Percentiles rank a stretch among this genome's conserved stretches.
phyloP scores from a whole-genome alignment of 148 eudicot species.

The Chenopodium album region DNA sequence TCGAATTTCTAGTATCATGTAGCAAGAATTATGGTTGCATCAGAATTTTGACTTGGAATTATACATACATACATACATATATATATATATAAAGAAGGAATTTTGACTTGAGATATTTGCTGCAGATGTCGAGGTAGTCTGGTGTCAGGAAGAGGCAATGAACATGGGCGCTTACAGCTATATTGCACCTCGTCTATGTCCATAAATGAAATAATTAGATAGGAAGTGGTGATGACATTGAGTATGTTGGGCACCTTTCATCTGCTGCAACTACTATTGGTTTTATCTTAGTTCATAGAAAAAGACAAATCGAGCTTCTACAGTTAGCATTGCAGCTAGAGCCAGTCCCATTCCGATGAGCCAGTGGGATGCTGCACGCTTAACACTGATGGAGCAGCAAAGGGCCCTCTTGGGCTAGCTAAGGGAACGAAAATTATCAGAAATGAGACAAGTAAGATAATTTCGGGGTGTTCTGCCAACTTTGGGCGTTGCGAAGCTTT shows the following conservation, averaged over 20 bases:
- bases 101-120: neutral
- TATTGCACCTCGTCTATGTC: conserved; percentile 58
- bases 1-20: neutral
- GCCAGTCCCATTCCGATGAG: conserved; percentile 35
- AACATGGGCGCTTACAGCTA: conserved; percentile 85
- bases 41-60: neutral
- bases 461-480: no score
- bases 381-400: no score
- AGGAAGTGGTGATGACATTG: conserved; percentile 58
- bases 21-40: neutral
- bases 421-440: no score
- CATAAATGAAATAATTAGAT: conserved; percentile 60
- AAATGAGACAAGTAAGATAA: no score
- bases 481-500: no score
- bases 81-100: no score
- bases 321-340: conserved; percentile 59
- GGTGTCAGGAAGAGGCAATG: conserved; percentile 97
- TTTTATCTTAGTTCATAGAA: conserved; percentile 50
- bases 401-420: no score
- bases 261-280: conserved; percentile 88
- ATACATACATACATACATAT: no score
- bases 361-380: neutral
- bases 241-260: conserved; percentile 74
- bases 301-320: conserved; percentile 66
- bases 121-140: conserved; percentile 83